phyloP scores from a whole-genome alignment of 2,329 filamentous ascomycete species.

The Rhinocladiella mackenziei region DNA sequence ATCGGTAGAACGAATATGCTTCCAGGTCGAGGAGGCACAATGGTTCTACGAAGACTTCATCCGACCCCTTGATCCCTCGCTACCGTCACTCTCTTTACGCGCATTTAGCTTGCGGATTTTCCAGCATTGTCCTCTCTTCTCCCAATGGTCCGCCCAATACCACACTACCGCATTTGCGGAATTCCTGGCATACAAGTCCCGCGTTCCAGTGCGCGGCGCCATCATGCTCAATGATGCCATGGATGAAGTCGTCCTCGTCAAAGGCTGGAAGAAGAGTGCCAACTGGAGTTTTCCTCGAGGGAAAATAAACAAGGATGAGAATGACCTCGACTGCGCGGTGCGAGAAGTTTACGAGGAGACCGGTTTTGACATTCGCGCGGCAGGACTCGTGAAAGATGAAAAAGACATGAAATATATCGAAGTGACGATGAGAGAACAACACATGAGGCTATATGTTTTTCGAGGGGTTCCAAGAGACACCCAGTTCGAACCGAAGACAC shows the following conservation, averaged over 20 bases:
- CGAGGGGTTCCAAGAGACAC: constrained; percentile 82
- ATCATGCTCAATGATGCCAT: constrained; percentile 91
- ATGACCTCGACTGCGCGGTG: constrained; percentile 87
- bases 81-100: constrained; percentile 81
- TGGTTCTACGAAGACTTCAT: constrained; percentile 99
- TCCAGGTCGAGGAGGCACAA: constrained; percentile 98
- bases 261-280: constrained; percentile 95
- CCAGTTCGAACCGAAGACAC: constrained; percentile 79
- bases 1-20: constrained; percentile 90
- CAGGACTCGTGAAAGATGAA: constrained; percentile 70
- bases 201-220: constrained; percentile 88
- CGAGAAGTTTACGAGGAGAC: constrained; percentile 97
- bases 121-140: constrained; percentile 85
- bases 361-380: constrained; percentile 72
- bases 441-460: constrained; percentile 89
- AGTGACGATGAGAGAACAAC: constrained; percentile 85
- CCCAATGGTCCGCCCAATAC: constrained; percentile 70
- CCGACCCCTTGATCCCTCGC: constrained; percentile 75
- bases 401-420: constrained; percentile 78
- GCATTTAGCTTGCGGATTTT: constrained; percentile 88
- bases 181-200: constrained; percentile 90
- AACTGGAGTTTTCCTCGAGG: constrained; percentile 96
- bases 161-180: constrained; percentile 82
- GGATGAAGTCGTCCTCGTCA: constrained; percentile 89
- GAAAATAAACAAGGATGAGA: constrained; percentile 97